Evolutionary conservation across 2,329 filamentous ascomycete genomes (phyloP).

Genomic region (Colletotrichum agaves): DNA sequence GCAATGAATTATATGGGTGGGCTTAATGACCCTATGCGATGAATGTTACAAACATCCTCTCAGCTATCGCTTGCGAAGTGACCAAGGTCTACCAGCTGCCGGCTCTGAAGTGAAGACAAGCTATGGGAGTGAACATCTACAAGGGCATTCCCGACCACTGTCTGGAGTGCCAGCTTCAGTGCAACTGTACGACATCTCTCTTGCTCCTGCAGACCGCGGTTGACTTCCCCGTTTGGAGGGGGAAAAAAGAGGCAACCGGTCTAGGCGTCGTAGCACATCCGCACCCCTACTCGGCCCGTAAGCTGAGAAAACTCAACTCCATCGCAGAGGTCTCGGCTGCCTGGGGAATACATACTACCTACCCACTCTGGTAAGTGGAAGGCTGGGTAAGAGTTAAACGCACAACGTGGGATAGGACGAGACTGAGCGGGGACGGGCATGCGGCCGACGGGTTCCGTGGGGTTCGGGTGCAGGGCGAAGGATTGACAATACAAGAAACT

Average conservation of each 20-base stretch:
- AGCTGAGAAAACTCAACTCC: not conserved
- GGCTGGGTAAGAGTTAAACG: not conserved
- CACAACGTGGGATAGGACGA: constrained; percentile 11
- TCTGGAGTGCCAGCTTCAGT: not conserved
- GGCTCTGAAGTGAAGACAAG: no score
- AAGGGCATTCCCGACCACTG: not conserved
- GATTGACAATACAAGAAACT: not conserved
- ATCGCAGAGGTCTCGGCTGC: not conserved
- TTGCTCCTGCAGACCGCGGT: not conserved
- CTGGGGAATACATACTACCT: not conserved
- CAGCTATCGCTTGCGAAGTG: no score
- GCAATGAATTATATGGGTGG: constrained; percentile 21
- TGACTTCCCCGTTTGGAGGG: not conserved
- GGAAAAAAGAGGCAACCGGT: not conserved
- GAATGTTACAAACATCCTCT: not conserved
- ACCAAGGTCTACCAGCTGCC: no score
- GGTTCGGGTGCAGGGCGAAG: not conserved
- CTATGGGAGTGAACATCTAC: not conserved
- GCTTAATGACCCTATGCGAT: not conserved
- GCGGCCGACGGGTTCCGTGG: not conserved
- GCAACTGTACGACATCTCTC: not conserved
- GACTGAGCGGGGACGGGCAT: not conserved
- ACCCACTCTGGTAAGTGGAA: not conserved
- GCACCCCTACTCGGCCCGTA: not conserved
- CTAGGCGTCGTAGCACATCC: not conserved